Evolutionary conservation across 495 filamentous ascomycete species (phyloP).

Genomic region (Talaromyces trachyspermus): DNA sequence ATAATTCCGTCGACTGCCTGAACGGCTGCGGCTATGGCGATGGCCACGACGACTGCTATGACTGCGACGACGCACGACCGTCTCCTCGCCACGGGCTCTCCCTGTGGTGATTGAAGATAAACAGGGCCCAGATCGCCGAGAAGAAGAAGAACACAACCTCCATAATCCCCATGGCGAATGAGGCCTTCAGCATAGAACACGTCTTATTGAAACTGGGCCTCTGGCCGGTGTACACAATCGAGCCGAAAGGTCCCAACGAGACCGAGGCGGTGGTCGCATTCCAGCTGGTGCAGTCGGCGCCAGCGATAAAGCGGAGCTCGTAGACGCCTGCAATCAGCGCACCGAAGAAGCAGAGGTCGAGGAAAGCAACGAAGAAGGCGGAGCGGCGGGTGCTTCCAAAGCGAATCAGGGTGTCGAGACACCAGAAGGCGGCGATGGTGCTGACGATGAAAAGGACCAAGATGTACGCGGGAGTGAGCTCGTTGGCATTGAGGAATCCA

Average conservation of each 20-base stretch:
- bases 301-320: conserved; percentile 61
- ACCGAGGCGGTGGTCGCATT: conserved; percentile 40
- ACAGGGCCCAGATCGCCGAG: conserved; percentile 55
- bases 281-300: conserved; percentile 58
- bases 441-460: conserved; percentile 88
- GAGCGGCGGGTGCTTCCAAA: conserved; percentile 67
- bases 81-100: conserved; percentile 36
- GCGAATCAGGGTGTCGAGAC: conserved; percentile 70
- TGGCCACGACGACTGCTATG: conserved; percentile 33
- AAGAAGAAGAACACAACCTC: conserved; percentile 75
- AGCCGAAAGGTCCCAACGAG: conserved; percentile 54
- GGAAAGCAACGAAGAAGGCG: conserved; percentile 64
- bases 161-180: conserved; percentile 83
- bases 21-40: conserved; percentile 11
- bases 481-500: conserved; percentile 59
- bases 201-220: conserved; percentile 56
- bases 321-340: conserved; percentile 76
- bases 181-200: conserved; percentile 83
- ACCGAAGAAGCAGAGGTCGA: conserved; percentile 77
- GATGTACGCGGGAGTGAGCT: conserved; percentile 70
- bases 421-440: conserved; percentile 72
- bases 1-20: conserved; percentile 30
- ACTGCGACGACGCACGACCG: conserved; percentile 33
- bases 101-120: conserved; percentile 41
- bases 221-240: conserved; percentile 29